Evolutionary conservation across 1,284 basidiomycete genomes (phyloP).

Genomic region (Ceratobasidium sp.): DNA sequence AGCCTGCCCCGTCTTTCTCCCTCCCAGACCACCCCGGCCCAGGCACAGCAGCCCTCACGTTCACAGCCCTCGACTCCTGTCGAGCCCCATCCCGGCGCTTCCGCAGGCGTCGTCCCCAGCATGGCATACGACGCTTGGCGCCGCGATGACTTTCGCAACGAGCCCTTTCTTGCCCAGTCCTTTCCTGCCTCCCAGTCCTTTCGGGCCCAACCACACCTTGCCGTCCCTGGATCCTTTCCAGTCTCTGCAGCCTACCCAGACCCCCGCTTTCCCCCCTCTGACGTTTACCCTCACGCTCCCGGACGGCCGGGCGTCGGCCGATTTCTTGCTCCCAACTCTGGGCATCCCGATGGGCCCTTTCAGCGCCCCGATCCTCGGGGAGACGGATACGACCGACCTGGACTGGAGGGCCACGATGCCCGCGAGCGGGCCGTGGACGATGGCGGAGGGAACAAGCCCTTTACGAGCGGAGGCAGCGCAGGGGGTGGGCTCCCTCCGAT

Average conservation of each 20-base stretch:
- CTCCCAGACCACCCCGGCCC: not conserved
- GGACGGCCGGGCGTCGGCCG: slow-evolving; percentile 43
- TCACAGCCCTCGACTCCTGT: slow-evolving; percentile 39
- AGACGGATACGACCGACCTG: slow-evolving; percentile 28
- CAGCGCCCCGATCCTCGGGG: slow-evolving; percentile 43
- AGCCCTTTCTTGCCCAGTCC: slow-evolving; percentile 46
- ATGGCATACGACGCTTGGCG: slow-evolving; percentile 38
- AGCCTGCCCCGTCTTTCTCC: slow-evolving; percentile 37
- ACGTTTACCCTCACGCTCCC: slow-evolving; percentile 45
- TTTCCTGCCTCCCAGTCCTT: slow-evolving; percentile 47
- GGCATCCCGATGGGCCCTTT: slow-evolving; percentile 32
- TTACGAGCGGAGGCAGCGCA: slow-evolving; percentile 46
- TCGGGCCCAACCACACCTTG: slow-evolving; percentile 26
- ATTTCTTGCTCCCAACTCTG: slow-evolving; percentile 28
- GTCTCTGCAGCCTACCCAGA: slow-evolving; percentile 11
- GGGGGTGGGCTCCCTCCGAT: slow-evolving; percentile 47
- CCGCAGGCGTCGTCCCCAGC: slow-evolving; percentile 32
- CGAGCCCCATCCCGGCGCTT: slow-evolving; percentile 7
- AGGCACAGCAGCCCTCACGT: not conserved
- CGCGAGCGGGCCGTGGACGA: slow-evolving; percentile 45
- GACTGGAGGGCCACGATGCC: slow-evolving; percentile 23
- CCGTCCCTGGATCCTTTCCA: slow-evolving; percentile 20
- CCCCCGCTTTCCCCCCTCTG: slow-evolving; percentile 33
- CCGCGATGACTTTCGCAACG: not conserved
- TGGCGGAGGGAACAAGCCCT: slow-evolving; percentile 45